Base-by-base conservation (phyloP, 2,329 filamentous ascomycete genomes). In the Penicillium nordicum region DNA sequence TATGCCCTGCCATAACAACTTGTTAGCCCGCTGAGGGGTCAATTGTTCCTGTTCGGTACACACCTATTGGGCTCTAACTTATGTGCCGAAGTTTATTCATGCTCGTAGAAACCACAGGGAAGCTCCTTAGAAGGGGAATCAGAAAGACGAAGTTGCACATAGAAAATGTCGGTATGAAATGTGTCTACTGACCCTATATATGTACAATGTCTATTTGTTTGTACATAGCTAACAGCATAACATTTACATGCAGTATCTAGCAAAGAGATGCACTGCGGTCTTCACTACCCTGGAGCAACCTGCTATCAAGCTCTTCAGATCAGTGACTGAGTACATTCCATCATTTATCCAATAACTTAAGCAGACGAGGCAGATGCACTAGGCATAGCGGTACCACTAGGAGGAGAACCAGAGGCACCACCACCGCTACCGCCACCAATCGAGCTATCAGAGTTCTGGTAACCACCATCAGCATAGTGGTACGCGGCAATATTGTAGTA, bases 401-500 rank as follows among this genome's bases (percentile, higher is more conserved):
- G 50, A 38, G 46, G 34, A 47, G 43, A 34, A 27, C 43, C 43
- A 30, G 43, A 30, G 14, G 34, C 11, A 36, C 53, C 49, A n/a
- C 55, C 30, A 9, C 57, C 47, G n/a, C 27, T 34, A 36, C 58
- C 46, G 3, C 43, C 23, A 21, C 42, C 42, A 6, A 44, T 27
- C 9, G 46, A 42, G 50, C 57, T 57, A 38, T 57, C 59, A 10
- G 48, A 12, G 30, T 60, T 60, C 40, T 62, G 32, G 21, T 63
- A 55, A 21, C 63, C 63, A 27, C 61, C 63, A 21, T 63, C 32
- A 2, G 57, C 57, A 51, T 62, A 53, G 38, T 61, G 40, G 43
- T 60, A 63, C 9, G 59, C 59, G 1, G 63, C 63, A 46, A 64
- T 63, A 37, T 53, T 61, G 45, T 65, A 62, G 44, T 63, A 63